Conservation (phyloP, 768 basidiomycete species). For the Glaciozyma martinii region DNA sequence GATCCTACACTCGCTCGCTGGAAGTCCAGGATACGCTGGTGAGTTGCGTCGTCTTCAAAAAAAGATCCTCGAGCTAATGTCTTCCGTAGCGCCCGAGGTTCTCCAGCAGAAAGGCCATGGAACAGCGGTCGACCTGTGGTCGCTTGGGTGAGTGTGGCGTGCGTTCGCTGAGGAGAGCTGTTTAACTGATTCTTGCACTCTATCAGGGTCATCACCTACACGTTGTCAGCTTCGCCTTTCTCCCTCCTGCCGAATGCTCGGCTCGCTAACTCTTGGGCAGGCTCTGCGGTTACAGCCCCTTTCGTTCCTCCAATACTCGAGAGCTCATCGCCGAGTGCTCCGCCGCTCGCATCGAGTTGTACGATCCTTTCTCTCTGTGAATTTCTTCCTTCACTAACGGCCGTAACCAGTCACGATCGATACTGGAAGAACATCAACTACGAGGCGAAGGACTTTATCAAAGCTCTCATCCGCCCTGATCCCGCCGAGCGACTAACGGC, state of each 20-base stretch:
- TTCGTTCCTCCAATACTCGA: slow-evolving; percentile 69
- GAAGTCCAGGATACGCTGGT: slow-evolving; percentile 34
- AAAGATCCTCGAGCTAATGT: slow-evolving; percentile 38
- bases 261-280: too few relatives aligned
- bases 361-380: background rate
- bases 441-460: slow-evolving; percentile 78
- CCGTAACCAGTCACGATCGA: slow-evolving; percentile 53
- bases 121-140: slow-evolving; percentile 90
- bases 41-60: background rate
- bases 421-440: slow-evolving; percentile 87
- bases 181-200: slow-evolving; percentile 32
- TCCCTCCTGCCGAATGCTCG: too few relatives aligned
- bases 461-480: slow-evolving; percentile 58
- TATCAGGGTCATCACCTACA: slow-evolving; percentile 87
- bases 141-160: too few relatives aligned
- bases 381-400: too few relatives aligned
- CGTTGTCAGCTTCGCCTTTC: slow-evolving; percentile 45
- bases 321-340: slow-evolving; percentile 76
- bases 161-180: too few relatives aligned
- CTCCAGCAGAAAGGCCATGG: slow-evolving; percentile 52
- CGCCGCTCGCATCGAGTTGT: slow-evolving; percentile 70
- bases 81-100: slow-evolving; percentile 72
- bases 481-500: slow-evolving; percentile 65
- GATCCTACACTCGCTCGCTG: slow-evolving; percentile 36
- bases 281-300: slow-evolving; percentile 78